Conservation (phyloP, 208 protist genomes). For the Crithidia brevicula region DNA sequence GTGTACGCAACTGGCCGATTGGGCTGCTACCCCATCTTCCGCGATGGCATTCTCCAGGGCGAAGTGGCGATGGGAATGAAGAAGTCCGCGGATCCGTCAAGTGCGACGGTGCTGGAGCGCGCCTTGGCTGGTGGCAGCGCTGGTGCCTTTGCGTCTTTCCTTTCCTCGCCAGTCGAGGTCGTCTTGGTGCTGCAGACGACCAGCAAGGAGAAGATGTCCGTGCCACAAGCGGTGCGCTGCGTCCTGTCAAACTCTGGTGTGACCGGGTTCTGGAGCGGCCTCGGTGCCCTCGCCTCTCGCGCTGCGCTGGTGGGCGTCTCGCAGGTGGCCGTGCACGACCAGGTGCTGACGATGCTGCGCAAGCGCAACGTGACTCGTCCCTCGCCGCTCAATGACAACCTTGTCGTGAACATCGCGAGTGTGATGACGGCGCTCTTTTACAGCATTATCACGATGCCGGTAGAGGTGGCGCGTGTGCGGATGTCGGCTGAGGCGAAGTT, state of each 20-base stretch:
- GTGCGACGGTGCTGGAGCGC: constrained; percentile 70
- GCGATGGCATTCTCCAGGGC: constrained; percentile 66
- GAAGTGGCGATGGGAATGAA: constrained; percentile 49
- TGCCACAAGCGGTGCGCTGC: constrained; percentile 40
- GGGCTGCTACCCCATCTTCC: constrained; percentile 91
- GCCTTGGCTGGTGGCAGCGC: constrained; percentile 75
- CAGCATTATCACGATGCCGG: constrained; percentile 87
- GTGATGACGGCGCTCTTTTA: constrained; percentile 87
- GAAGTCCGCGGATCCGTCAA: constrained; percentile 45
- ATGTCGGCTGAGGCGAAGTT: constrained; percentile 88
- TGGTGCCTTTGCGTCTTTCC: constrained; percentile 85
- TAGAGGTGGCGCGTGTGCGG: constrained; percentile 89
- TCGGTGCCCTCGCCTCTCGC: constrained; percentile 78
- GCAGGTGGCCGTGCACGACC: constrained; percentile 94
- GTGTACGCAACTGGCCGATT: constrained; percentile 91
- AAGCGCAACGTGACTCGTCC: constrained; percentile 39
- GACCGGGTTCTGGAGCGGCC: constrained; percentile 83
- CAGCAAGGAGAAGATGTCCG: constrained; percentile 59
- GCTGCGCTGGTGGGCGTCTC: constrained; percentile 86
- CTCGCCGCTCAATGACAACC: constrained; percentile 55
- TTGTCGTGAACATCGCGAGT: constrained; percentile 83
- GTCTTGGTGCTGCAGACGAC: constrained; percentile 93
- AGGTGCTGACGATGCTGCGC: constrained; percentile 82
- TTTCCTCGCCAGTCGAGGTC: constrained; percentile 90
- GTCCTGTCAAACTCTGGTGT: constrained; percentile 66